phyloP scores from a whole-genome alignment of 306 rosid genomes.

The Medicago ruthenica region DNA sequence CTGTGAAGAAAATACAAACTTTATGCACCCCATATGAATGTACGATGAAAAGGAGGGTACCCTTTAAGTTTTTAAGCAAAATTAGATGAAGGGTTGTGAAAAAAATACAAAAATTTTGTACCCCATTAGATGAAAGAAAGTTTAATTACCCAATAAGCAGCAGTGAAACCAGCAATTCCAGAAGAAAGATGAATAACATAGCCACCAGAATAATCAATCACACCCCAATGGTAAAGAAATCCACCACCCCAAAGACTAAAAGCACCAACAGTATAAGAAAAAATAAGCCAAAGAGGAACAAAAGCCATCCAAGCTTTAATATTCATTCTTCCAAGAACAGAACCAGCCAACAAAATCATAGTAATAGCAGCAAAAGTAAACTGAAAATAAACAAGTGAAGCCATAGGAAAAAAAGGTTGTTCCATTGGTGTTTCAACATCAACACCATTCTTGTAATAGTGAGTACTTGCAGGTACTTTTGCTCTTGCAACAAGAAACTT shows the following conservation, averaged over 20 bases:
- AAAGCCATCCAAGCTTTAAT: conserved; percentile 97
- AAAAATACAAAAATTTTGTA: background rate
- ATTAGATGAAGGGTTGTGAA: background rate
- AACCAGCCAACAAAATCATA: conserved; percentile 70
- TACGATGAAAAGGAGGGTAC: background rate
- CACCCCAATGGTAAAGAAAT: conserved; percentile 86
- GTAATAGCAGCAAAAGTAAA: conserved; percentile 91
- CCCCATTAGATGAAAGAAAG: too few species aligned
- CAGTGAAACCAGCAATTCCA: conserved; percentile 83
- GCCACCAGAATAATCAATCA: conserved; percentile 92
- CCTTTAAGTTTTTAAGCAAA: background rate
- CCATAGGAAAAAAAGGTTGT: conserved; percentile 72
- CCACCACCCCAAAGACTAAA: conserved; percentile 92
- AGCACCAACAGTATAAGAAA: conserved; percentile 90
- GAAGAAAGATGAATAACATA: conserved; percentile 90
- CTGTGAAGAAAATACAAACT: background rate
- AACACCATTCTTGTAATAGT: conserved; percentile 1
- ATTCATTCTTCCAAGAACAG: conserved; percentile 89
- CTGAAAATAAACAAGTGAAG: conserved; percentile 81
- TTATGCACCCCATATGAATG: background rate
- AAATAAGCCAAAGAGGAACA: conserved; percentile 87
- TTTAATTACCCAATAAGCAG: conserved; percentile 77
- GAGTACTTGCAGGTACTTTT: conserved; percentile 55
- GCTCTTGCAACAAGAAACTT: conserved; percentile 57
- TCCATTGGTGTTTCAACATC: background rate